Evolutionary conservation across 1,139 yeast genomes (phyloP).

Genomic region (Protomyces arabidopsidicola): DNA sequence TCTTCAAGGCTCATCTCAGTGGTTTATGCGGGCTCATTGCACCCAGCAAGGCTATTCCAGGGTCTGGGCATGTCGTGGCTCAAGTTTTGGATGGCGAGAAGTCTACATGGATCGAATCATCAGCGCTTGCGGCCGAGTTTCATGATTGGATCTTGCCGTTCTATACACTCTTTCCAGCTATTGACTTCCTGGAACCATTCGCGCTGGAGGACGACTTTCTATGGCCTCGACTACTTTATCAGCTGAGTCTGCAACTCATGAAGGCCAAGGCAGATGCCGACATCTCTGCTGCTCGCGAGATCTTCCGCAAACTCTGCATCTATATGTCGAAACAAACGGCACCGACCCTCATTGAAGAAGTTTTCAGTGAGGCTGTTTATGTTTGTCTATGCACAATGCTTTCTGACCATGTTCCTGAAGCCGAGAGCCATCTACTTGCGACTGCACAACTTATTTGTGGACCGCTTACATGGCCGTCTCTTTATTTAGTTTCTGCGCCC

Average conservation of each 20-base stretch:
- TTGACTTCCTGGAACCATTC: background rate
- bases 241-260: background rate
- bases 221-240: background rate
- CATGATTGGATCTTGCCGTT: background rate
- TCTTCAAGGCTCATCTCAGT: slow-evolving; percentile 2
- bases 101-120: background rate
- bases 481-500: background rate
- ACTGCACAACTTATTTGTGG: background rate
- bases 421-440: background rate
- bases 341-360: background rate
- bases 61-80: background rate
- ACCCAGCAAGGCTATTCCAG: background rate
- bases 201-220: background rate
- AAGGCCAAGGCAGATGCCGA: background rate
- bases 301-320: background rate
- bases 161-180: slow-evolving; percentile 1
- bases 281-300: slow-evolving; percentile 3
- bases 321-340: background rate
- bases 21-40: background rate
- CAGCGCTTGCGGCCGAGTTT: background rate
- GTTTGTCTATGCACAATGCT: background rate
- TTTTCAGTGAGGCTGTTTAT: background rate
- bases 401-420: background rate
- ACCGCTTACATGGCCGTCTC: background rate
- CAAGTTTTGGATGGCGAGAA: background rate